Base-by-base conservation (phyloP, 106 monocot genomes). In the Phalaenopsis aphrodite region DNA sequence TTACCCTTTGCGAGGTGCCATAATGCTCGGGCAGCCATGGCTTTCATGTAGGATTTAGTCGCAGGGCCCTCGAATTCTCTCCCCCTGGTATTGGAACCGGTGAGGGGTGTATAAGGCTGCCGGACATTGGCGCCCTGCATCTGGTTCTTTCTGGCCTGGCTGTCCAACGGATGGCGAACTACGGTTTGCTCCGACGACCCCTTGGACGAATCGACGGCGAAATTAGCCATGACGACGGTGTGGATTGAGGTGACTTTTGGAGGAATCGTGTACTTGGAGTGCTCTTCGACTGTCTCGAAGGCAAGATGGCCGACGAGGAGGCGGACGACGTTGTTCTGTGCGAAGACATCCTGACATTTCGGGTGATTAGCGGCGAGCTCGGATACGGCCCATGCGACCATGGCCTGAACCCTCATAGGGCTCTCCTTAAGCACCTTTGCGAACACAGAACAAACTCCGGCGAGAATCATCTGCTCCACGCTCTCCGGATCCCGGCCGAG, bases 261-360 rank as follows among this genome's bases (percentile, higher is more conserved):
- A 2, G 85, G 83, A 72, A 94, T 82, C 17, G 84, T 49, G 81
- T 98, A 98, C 80, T 91, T 92, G 80, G 86, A 88, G 52, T 94
- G 97, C 79, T 98, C 97, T 56, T 90, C 89, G 9, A 98, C 87
- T 14, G 94, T 98, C 75, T 94, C 97, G 49, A 92, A 91, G 11
- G 97, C 97, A 75, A 98, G 86, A 69, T 94, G 97, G 9, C 86
- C 85, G 58, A 98, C 94, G 41, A 98, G 89, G 73, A 90, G 83
- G 39, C 94, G 88, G 58, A 94, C 84, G 75, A 86, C 92, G 79
- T 92, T 90, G 89, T 88, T 87, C 89, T 94, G 85, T 5, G 83
- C 86, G 82, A 98, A 92, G 56, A 87, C 80, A 30, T 94, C 92
- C 85, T 94, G 94, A 69, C 89, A 91, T 10, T 86, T 85, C 5